A percentile compares a stretch with the other conserved stretches of the same genome.
phyloP scores from a whole-genome alignment of 495 filamentous ascomycete genomes.

The Hyaloscypha hepaticicola region DNA sequence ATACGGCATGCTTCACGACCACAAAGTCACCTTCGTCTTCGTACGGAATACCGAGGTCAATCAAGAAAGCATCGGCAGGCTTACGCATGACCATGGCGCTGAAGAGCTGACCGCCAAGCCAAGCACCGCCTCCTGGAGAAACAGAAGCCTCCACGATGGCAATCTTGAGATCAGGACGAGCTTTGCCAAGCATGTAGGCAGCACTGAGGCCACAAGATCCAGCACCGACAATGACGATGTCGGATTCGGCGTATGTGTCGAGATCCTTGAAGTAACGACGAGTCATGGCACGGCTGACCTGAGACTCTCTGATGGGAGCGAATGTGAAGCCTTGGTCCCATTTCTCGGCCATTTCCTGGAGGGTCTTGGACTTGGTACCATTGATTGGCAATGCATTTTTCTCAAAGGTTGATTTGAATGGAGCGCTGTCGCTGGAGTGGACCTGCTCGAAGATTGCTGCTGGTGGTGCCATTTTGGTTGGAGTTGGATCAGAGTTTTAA shows the following conservation, averaged over 20 bases:
- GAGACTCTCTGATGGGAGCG: constrained; percentile 81
- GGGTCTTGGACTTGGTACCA: constrained; percentile 27
- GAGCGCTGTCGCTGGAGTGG: constrained; percentile 10
- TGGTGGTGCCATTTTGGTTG: constrained; percentile 71
- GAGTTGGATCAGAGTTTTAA: constrained; percentile 26
- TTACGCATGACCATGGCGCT: constrained; percentile 92
- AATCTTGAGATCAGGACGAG: constrained; percentile 86
- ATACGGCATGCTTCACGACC: constrained; percentile 80
- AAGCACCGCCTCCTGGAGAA: constrained; percentile 82
- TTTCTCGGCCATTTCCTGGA: constrained; percentile 37
- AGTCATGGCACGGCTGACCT: constrained; percentile 90
- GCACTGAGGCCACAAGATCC: constrained; percentile 83
- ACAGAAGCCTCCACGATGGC: constrained; percentile 87
- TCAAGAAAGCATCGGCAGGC: constrained; percentile 80
- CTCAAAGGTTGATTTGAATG: constrained; percentile 25
- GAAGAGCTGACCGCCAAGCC: constrained; percentile 92
- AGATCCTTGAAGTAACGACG: constrained; percentile 88
- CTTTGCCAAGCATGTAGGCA: constrained; percentile 79
- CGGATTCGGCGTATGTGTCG: constrained; percentile 84
- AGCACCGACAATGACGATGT: constrained; percentile 88
- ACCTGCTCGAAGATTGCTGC: constrained; percentile 42
- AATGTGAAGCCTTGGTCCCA: constrained; percentile 64
- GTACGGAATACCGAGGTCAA: constrained; percentile 77
- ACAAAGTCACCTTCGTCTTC: constrained; percentile 85
- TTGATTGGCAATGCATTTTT: constrained; percentile 23